phyloP scores from a whole-genome alignment of 2,329 filamentous ascomycete species.

The Fusarium sp. region DNA sequence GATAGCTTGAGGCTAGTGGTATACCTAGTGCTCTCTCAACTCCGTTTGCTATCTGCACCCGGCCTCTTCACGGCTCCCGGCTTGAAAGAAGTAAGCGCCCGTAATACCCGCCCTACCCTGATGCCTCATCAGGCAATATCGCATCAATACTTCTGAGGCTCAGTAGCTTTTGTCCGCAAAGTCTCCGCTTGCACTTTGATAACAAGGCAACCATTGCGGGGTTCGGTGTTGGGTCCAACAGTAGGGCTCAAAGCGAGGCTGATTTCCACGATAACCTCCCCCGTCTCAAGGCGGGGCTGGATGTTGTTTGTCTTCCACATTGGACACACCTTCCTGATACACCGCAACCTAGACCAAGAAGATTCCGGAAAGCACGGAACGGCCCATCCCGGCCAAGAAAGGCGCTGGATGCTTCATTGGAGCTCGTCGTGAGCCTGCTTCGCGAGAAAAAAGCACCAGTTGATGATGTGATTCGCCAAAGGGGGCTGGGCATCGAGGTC shows the following conservation, averaged over 20 bases:
- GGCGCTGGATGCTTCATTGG: not conserved
- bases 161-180: not conserved
- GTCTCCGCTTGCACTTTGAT: constrained; percentile 1
- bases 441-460: constrained; percentile 5
- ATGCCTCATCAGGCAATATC: not conserved
- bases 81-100: not conserved
- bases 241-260: constrained; percentile 27
- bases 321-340: not conserved
- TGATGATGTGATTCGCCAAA: constrained; percentile 28
- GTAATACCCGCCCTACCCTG: not conserved
- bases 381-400: constrained; percentile 34
- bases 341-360: constrained; percentile 5
- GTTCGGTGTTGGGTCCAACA: not conserved
- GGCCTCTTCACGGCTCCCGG: not conserved
- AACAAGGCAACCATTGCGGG: constrained; percentile 5
- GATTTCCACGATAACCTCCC: constrained; percentile 19
- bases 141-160: not conserved
- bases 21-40: not conserved
- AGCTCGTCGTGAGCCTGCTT: constrained; percentile 1
- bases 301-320: not conserved
- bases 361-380: constrained; percentile 27
- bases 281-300: not conserved
- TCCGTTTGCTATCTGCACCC: not conserved
- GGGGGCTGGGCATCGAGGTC: constrained; percentile 16
- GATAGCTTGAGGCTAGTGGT: not conserved